Conservation (phyloP, 176 grass and related monocot species). For the Oropetium thomaeum region DNA sequence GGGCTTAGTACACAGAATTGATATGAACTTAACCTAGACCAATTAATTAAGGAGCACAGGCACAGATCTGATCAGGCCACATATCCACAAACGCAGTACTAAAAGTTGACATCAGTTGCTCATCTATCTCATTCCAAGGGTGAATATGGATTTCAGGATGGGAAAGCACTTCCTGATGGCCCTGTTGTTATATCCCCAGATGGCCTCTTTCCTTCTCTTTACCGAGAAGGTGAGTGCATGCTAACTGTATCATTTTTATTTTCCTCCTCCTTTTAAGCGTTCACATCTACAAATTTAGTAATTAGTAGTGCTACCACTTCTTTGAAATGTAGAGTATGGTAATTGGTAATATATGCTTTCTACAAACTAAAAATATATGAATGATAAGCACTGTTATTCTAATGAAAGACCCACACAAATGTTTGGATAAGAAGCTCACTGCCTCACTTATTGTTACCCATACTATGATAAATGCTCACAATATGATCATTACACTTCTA, state of each 20-base stretch:
- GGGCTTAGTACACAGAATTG: not conserved
- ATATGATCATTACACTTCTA: not conserved
- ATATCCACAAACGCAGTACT: conserved; percentile 7
- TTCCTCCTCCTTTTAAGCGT: not conserved
- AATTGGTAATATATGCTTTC: not conserved
- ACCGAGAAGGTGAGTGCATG: conserved; percentile 79
- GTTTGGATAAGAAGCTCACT: conserved; percentile 7
- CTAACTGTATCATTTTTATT: not conserved
- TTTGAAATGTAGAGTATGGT: not conserved
- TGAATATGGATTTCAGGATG: conserved; percentile 68
- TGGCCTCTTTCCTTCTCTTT: conserved; percentile 95
- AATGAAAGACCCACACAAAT: not conserved
- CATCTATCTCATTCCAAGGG: conserved; percentile 16
- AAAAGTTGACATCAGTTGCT: conserved; percentile 11
- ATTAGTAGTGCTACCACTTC: not conserved
- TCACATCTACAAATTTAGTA: not conserved
- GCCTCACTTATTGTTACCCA: not conserved
- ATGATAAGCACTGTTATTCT: not conserved
- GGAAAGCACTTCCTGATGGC: conserved; percentile 85
- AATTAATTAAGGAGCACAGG: conserved; percentile 15
- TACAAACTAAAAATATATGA: not conserved
- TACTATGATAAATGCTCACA: conserved; percentile 13
- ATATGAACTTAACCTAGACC: not conserved
- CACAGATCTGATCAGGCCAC: not conserved
- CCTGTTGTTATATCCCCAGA: conserved; percentile 99